A percentile compares a stretch with the other conserved stretches of the same genome.
phyloP scores from a whole-genome alignment of 2,329 filamentous ascomycete genomes.

The Ascochyta fabae region DNA sequence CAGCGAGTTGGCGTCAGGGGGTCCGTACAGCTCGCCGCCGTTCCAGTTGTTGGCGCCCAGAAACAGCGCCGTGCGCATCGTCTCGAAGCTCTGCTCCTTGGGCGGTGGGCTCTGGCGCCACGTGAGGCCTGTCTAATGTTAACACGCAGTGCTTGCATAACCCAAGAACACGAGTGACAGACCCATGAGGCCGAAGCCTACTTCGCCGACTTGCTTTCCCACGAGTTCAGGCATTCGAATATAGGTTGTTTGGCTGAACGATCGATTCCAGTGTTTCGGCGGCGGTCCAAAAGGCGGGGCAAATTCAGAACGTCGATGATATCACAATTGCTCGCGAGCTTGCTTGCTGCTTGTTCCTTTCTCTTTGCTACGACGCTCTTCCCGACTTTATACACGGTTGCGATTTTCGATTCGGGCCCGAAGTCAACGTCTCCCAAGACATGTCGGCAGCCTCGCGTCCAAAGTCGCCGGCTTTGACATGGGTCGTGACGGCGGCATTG shows the following conservation, averaged over 20 bases:
- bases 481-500: background rate
- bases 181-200: constrained; percentile 59
- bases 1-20: constrained; percentile 54
- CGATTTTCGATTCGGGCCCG: background rate
- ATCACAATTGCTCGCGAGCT: background rate
- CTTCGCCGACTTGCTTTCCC: constrained; percentile 49
- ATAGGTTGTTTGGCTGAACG: background rate
- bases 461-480: background rate
- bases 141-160: constrained; percentile 3
- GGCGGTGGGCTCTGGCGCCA: constrained; percentile 51
- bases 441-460: constrained; percentile 6
- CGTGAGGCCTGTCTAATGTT: constrained; percentile 50
- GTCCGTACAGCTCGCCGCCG: constrained; percentile 58
- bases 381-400: background rate
- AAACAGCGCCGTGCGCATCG: constrained; percentile 54
- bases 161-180: background rate
- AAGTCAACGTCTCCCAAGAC: background rate
- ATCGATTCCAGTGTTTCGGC: background rate
- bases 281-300: background rate
- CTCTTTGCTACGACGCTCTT: background rate
- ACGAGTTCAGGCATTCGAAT: constrained; percentile 42
- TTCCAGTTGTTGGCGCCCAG: constrained; percentile 58
- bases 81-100: constrained; percentile 49
- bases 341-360: background rate
- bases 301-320: constrained; percentile 1